Evolutionary conservation across 2,329 filamentous ascomycete genomes (phyloP).

Genomic region (Gremmenia infestans): DNA sequence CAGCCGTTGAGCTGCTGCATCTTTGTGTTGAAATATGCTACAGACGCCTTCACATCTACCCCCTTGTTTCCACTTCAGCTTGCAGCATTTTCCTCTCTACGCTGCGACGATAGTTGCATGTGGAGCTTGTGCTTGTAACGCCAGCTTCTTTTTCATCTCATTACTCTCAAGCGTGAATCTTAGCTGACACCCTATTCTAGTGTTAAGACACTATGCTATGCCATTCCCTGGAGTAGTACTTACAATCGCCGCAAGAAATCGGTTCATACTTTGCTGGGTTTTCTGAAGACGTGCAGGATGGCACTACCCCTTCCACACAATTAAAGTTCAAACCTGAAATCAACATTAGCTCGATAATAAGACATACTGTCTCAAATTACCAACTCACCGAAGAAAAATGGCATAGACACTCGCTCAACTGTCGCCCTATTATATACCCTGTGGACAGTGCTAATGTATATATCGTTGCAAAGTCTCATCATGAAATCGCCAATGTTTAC

Average conservation of each 20-base stretch:
- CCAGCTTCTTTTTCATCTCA: constrained; percentile 23
- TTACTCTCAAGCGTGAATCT: constrained; percentile 27
- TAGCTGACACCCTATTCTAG: constrained; percentile 26
- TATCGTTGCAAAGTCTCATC: constrained; percentile 46
- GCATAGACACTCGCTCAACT: constrained; percentile 46
- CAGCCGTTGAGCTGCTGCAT: neutral
- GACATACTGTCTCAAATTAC: neutral
- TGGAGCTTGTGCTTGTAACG: constrained; percentile 18
- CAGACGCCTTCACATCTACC: neutral
- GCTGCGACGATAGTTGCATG: constrained; percentile 24
- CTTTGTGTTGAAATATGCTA: neutral
- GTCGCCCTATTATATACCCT: constrained; percentile 41
- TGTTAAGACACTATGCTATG: constrained; percentile 2
- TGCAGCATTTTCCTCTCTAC: constrained; percentile 1
- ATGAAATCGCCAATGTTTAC: constrained; percentile 50
- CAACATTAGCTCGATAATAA: neutral
- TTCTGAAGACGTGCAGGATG: constrained; percentile 40
- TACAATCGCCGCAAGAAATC: constrained; percentile 45
- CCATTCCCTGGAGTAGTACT: constrained; percentile 7
- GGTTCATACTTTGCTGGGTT: constrained; percentile 47
- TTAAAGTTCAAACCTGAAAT: constrained; percentile 44
- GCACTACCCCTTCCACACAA: constrained; percentile 43
- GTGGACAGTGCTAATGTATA: constrained; percentile 47
- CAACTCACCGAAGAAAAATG: constrained; percentile 48
- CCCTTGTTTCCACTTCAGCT: no score